Evolutionary conservation across 768 basidiomycete species (phyloP).

Genomic region (Phylloporus sp.): DNA sequence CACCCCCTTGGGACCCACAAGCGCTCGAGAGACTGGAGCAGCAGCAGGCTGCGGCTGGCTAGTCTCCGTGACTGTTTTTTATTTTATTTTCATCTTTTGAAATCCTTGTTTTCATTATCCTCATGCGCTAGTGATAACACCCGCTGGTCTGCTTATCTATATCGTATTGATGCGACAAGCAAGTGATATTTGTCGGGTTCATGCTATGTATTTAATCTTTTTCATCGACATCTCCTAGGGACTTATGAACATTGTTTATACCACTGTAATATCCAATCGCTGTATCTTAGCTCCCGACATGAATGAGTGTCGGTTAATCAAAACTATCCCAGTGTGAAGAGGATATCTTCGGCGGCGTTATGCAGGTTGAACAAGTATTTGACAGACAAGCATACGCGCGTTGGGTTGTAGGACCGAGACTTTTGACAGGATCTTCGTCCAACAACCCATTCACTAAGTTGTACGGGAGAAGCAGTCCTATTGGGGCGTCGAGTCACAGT

Average conservation of each 20-base stretch:
- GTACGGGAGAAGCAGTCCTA: too few species aligned
- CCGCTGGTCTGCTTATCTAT: neutral
- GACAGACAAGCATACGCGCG: too few species aligned
- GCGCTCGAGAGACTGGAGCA: slow-evolving; percentile 30
- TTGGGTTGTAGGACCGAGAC: too few species aligned
- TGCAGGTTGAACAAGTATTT: too few species aligned
- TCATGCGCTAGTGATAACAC: too few species aligned
- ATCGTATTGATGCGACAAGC: neutral
- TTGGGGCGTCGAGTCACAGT: too few species aligned
- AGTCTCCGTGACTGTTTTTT: slow-evolving; percentile 4
- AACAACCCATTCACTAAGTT: too few species aligned
- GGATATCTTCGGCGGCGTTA: too few species aligned
- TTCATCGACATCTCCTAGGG: slow-evolving; percentile 7
- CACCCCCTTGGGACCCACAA: slow-evolving; percentile 68
- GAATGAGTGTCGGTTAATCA: neutral
- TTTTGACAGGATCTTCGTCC: too few species aligned
- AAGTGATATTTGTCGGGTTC: neutral
- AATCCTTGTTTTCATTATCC: neutral
- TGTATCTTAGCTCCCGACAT: slow-evolving; percentile 19
- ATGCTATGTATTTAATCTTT: neutral
- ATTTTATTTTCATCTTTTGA: neutral
- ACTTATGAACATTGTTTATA: slow-evolving; percentile 9
- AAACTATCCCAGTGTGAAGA: too few species aligned
- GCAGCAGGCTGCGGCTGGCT: slow-evolving; percentile 17
- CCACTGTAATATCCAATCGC: slow-evolving; percentile 20